phyloP scores from a whole-genome alignment of 2,329 filamentous ascomycete genomes.

The Didymosphaeria variabile region DNA sequence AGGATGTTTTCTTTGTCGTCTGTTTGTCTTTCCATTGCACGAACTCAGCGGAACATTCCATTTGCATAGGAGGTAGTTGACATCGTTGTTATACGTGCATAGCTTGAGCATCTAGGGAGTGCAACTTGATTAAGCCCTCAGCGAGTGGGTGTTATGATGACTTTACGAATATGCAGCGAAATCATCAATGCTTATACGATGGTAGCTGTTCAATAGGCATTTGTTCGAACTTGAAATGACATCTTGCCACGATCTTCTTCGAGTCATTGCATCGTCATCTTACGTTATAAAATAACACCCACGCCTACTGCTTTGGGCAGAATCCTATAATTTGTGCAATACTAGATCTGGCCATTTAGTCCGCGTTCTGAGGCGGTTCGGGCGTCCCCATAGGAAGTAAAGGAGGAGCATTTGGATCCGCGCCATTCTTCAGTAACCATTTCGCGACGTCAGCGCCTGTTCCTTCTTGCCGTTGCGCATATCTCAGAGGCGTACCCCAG shows the following conservation, averaged over 20 bases:
- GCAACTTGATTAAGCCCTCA: neutral
- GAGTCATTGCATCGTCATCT: too few species aligned
- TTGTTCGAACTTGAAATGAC: neutral
- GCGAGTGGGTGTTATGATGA: neutral
- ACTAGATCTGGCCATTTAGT: too few species aligned
- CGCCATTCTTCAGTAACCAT: slow-evolving; percentile 17
- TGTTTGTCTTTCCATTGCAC: neutral
- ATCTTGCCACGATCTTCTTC: too few species aligned
- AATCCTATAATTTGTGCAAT: too few species aligned
- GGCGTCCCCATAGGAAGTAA: neutral
- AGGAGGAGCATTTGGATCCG: slow-evolving; percentile 4
- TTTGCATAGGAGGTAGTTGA: slow-evolving; percentile 16
- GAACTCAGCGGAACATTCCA: slow-evolving; percentile 6
- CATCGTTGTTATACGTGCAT: neutral
- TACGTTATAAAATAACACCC: too few species aligned
- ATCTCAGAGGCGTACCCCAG: slow-evolving; percentile 14
- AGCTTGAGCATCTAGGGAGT: neutral
- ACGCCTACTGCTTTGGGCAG: too few species aligned
- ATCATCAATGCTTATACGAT: neutral
- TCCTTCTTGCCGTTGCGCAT: slow-evolving; percentile 11
- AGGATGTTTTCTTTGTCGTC: too few species aligned
- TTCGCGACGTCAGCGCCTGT: slow-evolving; percentile 11
- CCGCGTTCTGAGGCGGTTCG: too few species aligned
- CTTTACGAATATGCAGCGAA: neutral
- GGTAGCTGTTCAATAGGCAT: neutral